Evolutionary conservation across 768 basidiomycete genomes (phyloP).

Genomic region (Leccinum fibrillosum): DNA sequence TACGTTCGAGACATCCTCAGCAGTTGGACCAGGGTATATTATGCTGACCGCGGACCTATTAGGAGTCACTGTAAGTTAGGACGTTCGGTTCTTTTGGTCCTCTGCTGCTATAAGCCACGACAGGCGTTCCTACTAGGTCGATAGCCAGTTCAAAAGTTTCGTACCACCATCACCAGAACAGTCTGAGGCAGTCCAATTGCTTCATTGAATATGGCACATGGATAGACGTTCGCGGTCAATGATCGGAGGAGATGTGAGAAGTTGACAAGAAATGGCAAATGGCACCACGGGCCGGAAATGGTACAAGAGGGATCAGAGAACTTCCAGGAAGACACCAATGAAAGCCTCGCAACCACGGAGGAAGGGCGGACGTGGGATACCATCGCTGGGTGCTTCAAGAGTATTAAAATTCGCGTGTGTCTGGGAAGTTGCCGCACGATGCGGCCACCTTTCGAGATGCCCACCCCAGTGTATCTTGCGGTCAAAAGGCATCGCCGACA

Average conservation of each 20-base stretch:
- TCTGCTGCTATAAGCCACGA: not conserved
- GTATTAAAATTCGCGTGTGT: not conserved
- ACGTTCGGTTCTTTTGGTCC: not conserved
- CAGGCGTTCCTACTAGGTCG: not conserved
- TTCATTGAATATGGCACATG: not conserved
- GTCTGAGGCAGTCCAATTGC: not conserved
- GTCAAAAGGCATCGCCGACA: no score
- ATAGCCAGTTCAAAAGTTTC: not conserved
- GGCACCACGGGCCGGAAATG: not conserved
- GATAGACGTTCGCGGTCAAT: not conserved
- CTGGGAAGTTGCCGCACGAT: not conserved
- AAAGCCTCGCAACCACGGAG: not conserved
- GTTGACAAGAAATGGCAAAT: not conserved
- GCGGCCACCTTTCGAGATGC: not conserved
- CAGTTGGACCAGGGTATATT: not conserved
- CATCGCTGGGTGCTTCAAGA: not conserved
- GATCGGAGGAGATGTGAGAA: not conserved
- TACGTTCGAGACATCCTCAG: not conserved
- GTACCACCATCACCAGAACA: not conserved
- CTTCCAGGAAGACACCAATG: not conserved
- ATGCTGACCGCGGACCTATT: not conserved
- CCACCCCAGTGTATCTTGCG: not conserved
- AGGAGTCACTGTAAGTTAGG: not conserved
- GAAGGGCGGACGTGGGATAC: not conserved
- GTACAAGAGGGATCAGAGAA: not conserved